These are phyloP conservation scores for Lodderomyces elongisporus DNA, from an alignment of 1,139 yeast species.

Conservation along the genomic window DNA sequence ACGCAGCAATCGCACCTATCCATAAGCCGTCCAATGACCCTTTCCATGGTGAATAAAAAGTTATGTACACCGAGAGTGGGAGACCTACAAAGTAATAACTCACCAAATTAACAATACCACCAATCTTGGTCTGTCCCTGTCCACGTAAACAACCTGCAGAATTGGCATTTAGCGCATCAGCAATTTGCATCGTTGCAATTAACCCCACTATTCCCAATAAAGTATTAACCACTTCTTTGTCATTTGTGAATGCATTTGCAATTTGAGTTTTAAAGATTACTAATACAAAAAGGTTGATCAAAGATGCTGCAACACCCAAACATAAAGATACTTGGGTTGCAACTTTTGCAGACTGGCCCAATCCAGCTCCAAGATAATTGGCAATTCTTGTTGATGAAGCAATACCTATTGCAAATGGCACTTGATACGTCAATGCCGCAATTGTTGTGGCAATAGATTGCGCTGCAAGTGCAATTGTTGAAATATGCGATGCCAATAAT, in stretches of 20 bases:
- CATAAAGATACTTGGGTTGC: constrained; percentile 43
- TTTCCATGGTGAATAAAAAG: constrained; percentile 43
- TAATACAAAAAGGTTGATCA: constrained; percentile 36
- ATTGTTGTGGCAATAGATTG: constrained; percentile 55
- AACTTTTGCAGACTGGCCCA: constrained; percentile 40
- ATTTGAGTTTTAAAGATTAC: constrained; percentile 33
- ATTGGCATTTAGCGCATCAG: constrained; percentile 55
- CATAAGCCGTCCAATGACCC: constrained; percentile 50
- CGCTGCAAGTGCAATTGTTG: constrained; percentile 52
- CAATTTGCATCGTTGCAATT: constrained; percentile 51
- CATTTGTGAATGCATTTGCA: constrained; percentile 38
- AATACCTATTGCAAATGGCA: constrained; percentile 58
- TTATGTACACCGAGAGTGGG: constrained; percentile 43
- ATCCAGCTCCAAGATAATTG: constrained; percentile 53
- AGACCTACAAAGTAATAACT: constrained; percentile 51
- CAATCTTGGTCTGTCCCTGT: constrained; percentile 55
- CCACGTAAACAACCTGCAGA: constrained; percentile 60
- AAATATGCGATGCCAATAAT: constrained; percentile 50
- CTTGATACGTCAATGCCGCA: constrained; percentile 48
- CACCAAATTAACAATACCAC: constrained; percentile 51
- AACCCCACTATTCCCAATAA: constrained; percentile 46
- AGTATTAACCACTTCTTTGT: constrained; percentile 35
- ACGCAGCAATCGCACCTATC: constrained; percentile 50
- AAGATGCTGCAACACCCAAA: constrained; percentile 40
- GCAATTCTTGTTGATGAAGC: constrained; percentile 59